Evolutionary conservation across 164 flowering plant genomes (phyloP), one percentile per base, ranked within the genome.

Genomic region (Aristolochia contorta): DNA sequence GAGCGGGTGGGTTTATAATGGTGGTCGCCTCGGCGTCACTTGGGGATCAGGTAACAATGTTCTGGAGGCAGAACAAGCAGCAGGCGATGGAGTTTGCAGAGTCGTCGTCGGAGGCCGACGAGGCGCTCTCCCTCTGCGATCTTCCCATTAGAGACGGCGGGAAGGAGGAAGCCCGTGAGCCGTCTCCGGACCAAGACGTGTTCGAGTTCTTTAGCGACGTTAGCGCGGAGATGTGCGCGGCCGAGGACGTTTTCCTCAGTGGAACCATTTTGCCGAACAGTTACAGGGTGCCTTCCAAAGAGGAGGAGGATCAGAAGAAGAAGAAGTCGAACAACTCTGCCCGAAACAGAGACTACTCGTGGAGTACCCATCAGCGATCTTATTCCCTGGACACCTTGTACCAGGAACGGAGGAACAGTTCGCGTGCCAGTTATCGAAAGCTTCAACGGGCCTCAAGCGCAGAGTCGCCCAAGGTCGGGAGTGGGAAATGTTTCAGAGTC

Each of bases 201-300:
- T 87, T 87, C 69, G 89, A 79, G 59, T 87, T 85, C 75, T 64
- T 71, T 58, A 71, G 66, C 54, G 70, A 67, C 59, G 7, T 41
- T 19, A 65, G 33, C 47, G 12, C 65, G 7, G 67, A 73, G 9
- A 76, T 79, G 72, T 68, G 72, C 24, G 74, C 82, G 1, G 91
- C 90, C 7, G 90, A 81, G 13, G 85, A 87, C 48, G 65, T 83
- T 16, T 76, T 84, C 63, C 63, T 72, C 66, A 51, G 79, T 54
- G 90, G 90, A 6, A 81, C 74, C 52, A 76, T 84, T 64, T 19
- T 79, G 0, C 85, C 90, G 7, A 52, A 37, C 43, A 37, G 43
- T 37, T 37, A 37, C 43, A 72, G 62, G 16, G 49, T 16, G 10
- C 15, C 16, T 18, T 37, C 22, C 21, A 15, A 15, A 10, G 22